Evolutionary conservation across 2,329 filamentous ascomycete genomes (phyloP), one percentile per base, ranked within the genome.

Genomic region (Pseudopithomyces chartarum): DNA sequence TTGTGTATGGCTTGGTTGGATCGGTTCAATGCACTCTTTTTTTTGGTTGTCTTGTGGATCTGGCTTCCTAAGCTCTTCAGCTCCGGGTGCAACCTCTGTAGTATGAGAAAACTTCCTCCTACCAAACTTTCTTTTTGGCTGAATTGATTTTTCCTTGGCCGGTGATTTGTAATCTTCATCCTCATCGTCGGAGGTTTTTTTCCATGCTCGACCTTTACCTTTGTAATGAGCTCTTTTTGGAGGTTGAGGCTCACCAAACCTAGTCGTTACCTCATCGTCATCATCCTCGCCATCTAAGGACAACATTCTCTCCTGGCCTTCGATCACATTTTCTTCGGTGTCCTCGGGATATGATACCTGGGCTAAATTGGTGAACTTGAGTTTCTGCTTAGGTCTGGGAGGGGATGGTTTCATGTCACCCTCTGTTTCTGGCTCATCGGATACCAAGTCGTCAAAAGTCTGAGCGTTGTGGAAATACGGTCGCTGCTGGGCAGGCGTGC

Each of bases 401-500:
- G 51, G 51, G 2, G 54, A 52, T n/a, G 29, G 36, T 15, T 60
- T 50, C 5, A 10, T 33, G 23, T 42, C 52, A 19, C 32, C 32
- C 12, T 46, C 52, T 15, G 52, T 22, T 19, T 43, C 47, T 36
- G 33, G 36, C 33, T 50, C 57, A 22, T 52, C 57, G n/a, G 57
- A 54, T 5, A 56, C 47, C 17, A 53, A 55, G 7, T 67, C 67
- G 15, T 74, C 70, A 38, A 71, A 73, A 3, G 71, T 50, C 45
- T 73, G 68, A 15, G 69, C 70, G 58, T 73, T 63, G 26, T 72
- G 69, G 40, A 64, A 70, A 57, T 75, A 75, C 10, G 73, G 73
- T 22, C 71, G 63, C 52, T 73, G 68, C 49, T 75, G 73, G 17
- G 73, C 70, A 33, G 71, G 69, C 39, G 70, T 72, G 52, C 73